phyloP scores from a whole-genome alignment of 345 rosid species.

The Firmiana major region DNA sequence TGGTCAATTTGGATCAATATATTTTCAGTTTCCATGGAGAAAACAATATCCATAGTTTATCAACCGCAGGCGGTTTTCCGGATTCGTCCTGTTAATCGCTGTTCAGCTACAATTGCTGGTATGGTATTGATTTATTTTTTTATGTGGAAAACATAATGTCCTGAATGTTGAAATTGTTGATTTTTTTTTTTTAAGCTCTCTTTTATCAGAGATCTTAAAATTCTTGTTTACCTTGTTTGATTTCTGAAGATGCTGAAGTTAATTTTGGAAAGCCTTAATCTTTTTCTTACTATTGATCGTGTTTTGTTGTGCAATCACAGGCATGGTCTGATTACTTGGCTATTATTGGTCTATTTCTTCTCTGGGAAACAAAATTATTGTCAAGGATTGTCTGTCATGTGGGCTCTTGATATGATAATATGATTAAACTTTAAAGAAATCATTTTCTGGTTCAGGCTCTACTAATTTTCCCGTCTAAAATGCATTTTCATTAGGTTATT shows the following conservation, averaged over 20 bases:
- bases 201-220: not conserved
- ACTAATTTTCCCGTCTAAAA: not conserved
- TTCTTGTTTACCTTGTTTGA: not conserved
- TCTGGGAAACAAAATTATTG: not conserved
- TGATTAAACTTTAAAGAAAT: not conserved
- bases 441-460: not conserved
- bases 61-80: constrained; percentile 96
- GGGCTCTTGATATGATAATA: not conserved
- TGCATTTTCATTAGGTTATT: not conserved
- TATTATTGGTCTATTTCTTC: not conserved
- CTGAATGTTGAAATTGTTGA: not conserved
- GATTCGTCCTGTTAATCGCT: constrained; percentile 81
- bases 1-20: not conserved
- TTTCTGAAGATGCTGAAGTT: not conserved
- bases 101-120: constrained; percentile 93
- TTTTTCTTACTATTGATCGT: not conserved
- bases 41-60: constrained; percentile 81
- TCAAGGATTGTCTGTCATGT: not conserved
- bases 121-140: not conserved
- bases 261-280: not conserved
- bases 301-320: not conserved
- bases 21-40: constrained; percentile 88
- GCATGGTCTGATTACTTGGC: not conserved
- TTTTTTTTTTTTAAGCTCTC: not conserved
- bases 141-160: not conserved